phyloP scores from a whole-genome alignment of 257 asterid genomes.

The Verbascum thapsus region DNA sequence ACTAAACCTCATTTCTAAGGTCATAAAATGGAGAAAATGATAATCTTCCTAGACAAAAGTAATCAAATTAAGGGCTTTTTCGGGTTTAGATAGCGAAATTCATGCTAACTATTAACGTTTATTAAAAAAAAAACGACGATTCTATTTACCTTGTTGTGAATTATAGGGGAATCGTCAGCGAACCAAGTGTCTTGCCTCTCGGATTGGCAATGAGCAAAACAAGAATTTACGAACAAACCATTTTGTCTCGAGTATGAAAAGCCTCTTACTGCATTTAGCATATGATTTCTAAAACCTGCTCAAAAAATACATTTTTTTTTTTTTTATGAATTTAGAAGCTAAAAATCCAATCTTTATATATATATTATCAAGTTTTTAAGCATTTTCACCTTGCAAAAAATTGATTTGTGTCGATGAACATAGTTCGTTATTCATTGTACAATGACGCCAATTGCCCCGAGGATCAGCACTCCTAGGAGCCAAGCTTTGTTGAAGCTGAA shows the following conservation, averaged over 20 bases:
- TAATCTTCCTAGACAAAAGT: too few species aligned
- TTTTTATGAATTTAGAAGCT: background rate
- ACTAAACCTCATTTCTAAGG: too few species aligned
- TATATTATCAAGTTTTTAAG: background rate
- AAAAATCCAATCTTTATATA: slow-evolving; percentile 9
- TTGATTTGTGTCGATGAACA: slow-evolving; percentile 63
- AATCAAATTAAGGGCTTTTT: too few species aligned
- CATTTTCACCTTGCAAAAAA: slow-evolving; percentile 60
- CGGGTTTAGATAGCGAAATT: too few species aligned
- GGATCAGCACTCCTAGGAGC: slow-evolving; percentile 74
- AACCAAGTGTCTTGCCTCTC: slow-evolving; percentile 98
- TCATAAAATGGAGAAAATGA: too few species aligned
- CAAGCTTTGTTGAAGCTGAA: slow-evolving; percentile 72
- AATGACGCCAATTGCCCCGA: slow-evolving; percentile 56
- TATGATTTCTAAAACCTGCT: slow-evolving; percentile 66
- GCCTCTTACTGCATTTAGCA: slow-evolving; percentile 59
- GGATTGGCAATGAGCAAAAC: slow-evolving; percentile 96
- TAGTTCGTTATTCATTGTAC: slow-evolving; percentile 46
- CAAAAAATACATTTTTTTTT: background rate
- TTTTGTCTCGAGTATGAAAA: slow-evolving; percentile 50
- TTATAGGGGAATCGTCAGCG: slow-evolving; percentile 66
- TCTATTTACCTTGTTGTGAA: slow-evolving; percentile 72
- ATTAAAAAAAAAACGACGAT: too few species aligned
- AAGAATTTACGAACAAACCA: slow-evolving; percentile 84
- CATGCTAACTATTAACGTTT: too few species aligned